Conservation (phyloP, 192 early-diverging fungal species). For the Gigaspora rosea region DNA sequence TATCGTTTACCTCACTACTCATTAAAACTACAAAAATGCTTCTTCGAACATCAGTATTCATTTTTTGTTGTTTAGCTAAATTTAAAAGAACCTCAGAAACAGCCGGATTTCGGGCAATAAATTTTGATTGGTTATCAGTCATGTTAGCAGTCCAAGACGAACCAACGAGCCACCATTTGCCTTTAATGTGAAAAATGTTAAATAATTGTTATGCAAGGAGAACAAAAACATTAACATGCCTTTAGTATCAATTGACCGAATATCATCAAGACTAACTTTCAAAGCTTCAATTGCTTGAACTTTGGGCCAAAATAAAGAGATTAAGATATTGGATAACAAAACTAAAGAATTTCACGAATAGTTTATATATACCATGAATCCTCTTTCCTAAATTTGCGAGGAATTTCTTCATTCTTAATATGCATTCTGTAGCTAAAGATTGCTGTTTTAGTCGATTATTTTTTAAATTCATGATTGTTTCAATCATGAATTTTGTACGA, state of each 20-base stretch:
- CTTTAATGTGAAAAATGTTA: conserved; percentile 32
- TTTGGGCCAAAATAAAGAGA: background rate
- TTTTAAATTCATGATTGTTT: conserved; percentile 90
- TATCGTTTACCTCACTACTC: conserved; percentile 71
- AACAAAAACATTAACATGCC: conserved; percentile 44
- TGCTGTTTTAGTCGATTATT: conserved; percentile 84
- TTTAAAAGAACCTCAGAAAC: conserved; percentile 66
- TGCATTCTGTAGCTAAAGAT: conserved; percentile 55
- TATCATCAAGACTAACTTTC: conserved; percentile 83
- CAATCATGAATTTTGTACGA: conserved; percentile 92
- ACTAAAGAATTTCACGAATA: background rate
- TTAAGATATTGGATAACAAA: background rate
- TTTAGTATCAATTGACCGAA: conserved; percentile 75
- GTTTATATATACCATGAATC: conserved; percentile 30
- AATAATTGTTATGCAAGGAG: background rate
- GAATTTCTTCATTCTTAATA: conserved; percentile 77
- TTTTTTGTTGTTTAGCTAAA: conserved; percentile 83
- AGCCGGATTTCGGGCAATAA: conserved; percentile 42
- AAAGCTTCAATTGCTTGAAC: conserved; percentile 66
- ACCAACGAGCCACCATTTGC: conserved; percentile 98
- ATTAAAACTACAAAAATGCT: conserved; percentile 92
- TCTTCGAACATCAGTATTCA: conserved; percentile 95
- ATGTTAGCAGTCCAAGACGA: conserved; percentile 86
- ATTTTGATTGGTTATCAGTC: conserved; percentile 45
- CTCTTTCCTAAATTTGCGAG: conserved; percentile 65